Conservation (phyloP, 208 protist genomes). For the Trypanosoma melophagium region DNA sequence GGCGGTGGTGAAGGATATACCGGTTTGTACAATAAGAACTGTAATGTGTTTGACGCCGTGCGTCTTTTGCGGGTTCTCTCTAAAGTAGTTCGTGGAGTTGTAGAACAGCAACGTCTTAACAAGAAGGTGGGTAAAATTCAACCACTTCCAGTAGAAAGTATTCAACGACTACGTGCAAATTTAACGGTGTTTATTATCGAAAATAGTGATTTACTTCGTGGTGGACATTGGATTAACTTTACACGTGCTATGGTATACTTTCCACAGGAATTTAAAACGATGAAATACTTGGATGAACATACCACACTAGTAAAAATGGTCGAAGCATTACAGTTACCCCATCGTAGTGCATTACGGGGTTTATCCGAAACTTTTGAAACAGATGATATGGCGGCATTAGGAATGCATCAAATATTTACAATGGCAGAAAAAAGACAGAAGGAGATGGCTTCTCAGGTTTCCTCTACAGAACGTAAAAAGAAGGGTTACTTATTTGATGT, state of each 20-base stretch:
- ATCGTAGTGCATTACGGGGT: neutral
- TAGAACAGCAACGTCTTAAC: slow-evolving; percentile 40
- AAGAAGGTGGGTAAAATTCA: neutral
- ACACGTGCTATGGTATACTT: slow-evolving; percentile 78
- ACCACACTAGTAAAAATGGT: slow-evolving; percentile 18
- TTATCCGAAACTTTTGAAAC: slow-evolving; percentile 10
- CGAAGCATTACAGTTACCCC: slow-evolving; percentile 12
- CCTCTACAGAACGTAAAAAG: neutral
- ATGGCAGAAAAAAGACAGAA: slow-evolving; percentile 17
- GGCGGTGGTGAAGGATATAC: slow-evolving; percentile 16
- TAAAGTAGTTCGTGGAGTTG: slow-evolving; percentile 54
- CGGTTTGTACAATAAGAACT: slow-evolving; percentile 28
- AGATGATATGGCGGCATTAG: slow-evolving; percentile 32
- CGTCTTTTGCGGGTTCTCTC: slow-evolving; percentile 76
- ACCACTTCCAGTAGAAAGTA: slow-evolving; percentile 50
- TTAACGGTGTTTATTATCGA: slow-evolving; percentile 66
- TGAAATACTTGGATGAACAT: slow-evolving; percentile 26
- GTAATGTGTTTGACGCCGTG: slow-evolving; percentile 79
- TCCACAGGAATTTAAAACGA: slow-evolving; percentile 38
- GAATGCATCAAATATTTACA: slow-evolving; percentile 30
- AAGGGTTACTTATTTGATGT: slow-evolving; percentile 21
- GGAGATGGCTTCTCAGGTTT: neutral
- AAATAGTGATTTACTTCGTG: slow-evolving; percentile 63
- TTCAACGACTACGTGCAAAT: slow-evolving; percentile 60
- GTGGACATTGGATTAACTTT: slow-evolving; percentile 82